Conservation (phyloP, 306 rosid species). For the Fragaria ananassa region DNA sequence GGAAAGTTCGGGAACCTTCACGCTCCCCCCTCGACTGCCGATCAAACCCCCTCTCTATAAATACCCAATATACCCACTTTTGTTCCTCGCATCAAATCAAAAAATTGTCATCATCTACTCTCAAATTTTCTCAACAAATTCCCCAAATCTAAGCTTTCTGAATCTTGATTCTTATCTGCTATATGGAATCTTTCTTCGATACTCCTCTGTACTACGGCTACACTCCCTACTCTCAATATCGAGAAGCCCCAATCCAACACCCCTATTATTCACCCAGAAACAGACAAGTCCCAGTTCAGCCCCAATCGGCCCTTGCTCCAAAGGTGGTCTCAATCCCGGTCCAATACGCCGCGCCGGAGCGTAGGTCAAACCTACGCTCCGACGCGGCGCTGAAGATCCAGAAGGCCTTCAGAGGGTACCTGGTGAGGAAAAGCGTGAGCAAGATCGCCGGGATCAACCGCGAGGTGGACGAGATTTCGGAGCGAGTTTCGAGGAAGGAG, state of each 20-base stretch:
- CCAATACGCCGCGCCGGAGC: constrained; percentile 38
- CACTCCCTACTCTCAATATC: constrained; percentile 1
- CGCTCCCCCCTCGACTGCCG: not conserved
- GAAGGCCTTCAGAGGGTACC: constrained; percentile 51
- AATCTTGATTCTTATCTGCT: not conserved
- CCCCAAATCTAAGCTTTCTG: not conserved
- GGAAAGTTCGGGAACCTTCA: constrained; percentile 51
- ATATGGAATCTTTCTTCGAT: constrained; percentile 34
- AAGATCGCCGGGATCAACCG: constrained; percentile 39
- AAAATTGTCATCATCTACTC: not conserved
- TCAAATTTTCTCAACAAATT: not conserved
- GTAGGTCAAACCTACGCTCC: not conserved
- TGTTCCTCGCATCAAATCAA: not conserved
- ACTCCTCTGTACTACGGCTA: constrained; percentile 18
- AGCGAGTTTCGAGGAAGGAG: constrained; percentile 16
- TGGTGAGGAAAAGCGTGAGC: constrained; percentile 58
- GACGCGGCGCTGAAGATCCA: constrained; percentile 53
- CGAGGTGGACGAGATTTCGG: constrained; percentile 48
- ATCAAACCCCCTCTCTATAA: constrained; percentile 9
- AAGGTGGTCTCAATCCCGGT: constrained; percentile 64
- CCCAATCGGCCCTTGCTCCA: constrained; percentile 21
- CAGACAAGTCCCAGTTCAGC: constrained; percentile 12
- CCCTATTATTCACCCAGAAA: constrained; percentile 1
- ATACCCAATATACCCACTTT: not conserved
- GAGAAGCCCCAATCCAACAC: constrained; percentile 14